Evolutionary conservation across 1,284 basidiomycete species (phyloP).

Genomic region (Microbotryum lychnidis-dioicae): DNA sequence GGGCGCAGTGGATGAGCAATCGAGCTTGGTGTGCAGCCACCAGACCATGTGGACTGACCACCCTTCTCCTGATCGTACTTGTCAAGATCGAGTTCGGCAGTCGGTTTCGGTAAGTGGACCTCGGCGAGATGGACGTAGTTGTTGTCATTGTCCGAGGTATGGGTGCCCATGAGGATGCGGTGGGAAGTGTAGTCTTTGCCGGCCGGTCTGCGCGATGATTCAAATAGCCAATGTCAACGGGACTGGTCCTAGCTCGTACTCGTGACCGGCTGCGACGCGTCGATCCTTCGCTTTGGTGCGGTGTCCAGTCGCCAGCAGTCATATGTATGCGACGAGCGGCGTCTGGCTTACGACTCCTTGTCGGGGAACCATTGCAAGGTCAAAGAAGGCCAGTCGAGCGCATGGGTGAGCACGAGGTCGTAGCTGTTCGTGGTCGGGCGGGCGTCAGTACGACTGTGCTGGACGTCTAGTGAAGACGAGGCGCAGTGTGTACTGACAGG

Average conservation of each 20-base stretch:
- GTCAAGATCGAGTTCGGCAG: constrained; percentile 56
- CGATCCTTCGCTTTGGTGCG: background rate
- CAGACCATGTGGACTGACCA: constrained; percentile 38
- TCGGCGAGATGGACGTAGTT: constrained; percentile 96
- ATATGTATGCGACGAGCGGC: too few species aligned
- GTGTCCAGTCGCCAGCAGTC: background rate
- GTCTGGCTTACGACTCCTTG: constrained; percentile 65
- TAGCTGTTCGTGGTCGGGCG: constrained; percentile 47
- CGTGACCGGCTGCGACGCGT: background rate
- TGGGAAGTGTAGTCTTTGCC: constrained; percentile 88
- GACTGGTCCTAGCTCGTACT: background rate
- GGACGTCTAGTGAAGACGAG: background rate
- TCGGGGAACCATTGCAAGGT: constrained; percentile 99
- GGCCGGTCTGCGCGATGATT: constrained; percentile 52
- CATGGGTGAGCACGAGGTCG: constrained; percentile 94
- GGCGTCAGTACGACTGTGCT: background rate
- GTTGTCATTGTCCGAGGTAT: constrained; percentile 89
- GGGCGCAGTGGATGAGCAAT: background rate
- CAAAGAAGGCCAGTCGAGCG: constrained; percentile 93
- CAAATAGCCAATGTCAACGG: background rate
- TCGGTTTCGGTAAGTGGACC: constrained; percentile 74
- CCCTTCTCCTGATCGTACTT: constrained; percentile 91
- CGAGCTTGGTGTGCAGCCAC: background rate
- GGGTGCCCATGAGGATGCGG: constrained; percentile 89
- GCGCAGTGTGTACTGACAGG: constrained; percentile 1